These are phyloP conservation scores for Epichloe uncinata DNA, from an alignment of 2,329 filamentous ascomycete species.

Conservation along the genomic window DNA sequence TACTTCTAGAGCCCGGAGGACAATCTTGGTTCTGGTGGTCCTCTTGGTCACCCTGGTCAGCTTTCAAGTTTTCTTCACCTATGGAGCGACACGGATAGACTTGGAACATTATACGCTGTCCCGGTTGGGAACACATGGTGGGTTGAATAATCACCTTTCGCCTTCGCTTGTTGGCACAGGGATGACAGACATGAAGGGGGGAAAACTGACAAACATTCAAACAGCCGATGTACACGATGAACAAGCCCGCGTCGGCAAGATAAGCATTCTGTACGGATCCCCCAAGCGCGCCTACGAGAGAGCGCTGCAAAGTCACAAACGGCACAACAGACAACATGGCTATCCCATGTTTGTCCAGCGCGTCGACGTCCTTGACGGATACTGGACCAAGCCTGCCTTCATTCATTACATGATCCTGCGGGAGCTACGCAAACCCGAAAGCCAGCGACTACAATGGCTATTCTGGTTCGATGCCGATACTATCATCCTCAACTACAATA, in stretches of 20 bases:
- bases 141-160: not conserved
- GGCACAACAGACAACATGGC: conserved; percentile 21
- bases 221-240: conserved; percentile 3
- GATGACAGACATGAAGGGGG: not conserved
- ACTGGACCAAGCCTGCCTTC: conserved; percentile 27
- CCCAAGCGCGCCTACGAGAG: conserved; percentile 5
- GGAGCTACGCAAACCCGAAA: conserved; percentile 25
- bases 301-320: conserved; percentile 21
- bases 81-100: not conserved
- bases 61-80: not conserved
- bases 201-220: not conserved
- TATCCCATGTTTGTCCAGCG: conserved; percentile 21
- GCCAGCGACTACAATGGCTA: conserved; percentile 24
- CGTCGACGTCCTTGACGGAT: conserved; percentile 15
- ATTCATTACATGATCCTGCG: conserved; percentile 22
- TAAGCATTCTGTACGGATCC: conserved; percentile 5
- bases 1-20: not conserved
- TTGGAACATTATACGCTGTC: not conserved
- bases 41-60: not conserved
- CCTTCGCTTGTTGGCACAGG: not conserved
- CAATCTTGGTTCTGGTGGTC: not conserved
- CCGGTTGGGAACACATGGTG: conserved; percentile 1
- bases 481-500: conserved; percentile 4
- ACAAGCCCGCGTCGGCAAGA: conserved; percentile 4
- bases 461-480: conserved; percentile 17